These are phyloP conservation scores for Gymnopilus dilepis DNA, from an alignment of 768 basidiomycete genomes.

Conservation along the genomic window DNA sequence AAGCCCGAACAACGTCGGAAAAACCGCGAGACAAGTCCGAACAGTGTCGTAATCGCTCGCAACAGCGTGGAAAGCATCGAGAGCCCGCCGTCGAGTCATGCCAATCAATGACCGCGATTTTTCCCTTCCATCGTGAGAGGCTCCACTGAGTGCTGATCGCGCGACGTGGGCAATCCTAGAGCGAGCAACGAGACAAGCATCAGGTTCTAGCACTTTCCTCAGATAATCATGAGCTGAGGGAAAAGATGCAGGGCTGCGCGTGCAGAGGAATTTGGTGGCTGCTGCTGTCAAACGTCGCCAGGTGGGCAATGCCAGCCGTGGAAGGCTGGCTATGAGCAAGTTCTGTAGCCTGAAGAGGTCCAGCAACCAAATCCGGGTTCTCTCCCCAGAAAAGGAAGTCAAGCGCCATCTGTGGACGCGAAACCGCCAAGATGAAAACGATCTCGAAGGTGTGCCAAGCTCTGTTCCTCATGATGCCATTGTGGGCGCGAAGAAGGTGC, in stretches of 20 bases:
- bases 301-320: too few species aligned
- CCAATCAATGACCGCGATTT: neutral
- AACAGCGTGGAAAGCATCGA: slow-evolving; percentile 2
- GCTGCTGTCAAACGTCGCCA: too few species aligned
- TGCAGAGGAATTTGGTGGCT: too few species aligned
- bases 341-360: too few species aligned
- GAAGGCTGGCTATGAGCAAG: too few species aligned
- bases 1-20: neutral
- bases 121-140: slow-evolving; percentile 6
- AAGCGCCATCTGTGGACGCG: neutral
- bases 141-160: neutral
- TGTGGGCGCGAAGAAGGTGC: neutral
- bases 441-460: neutral
- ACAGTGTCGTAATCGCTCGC: neutral
- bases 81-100: slow-evolving; percentile 2
- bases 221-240: neutral
- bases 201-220: neutral
- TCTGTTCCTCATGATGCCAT: neutral
- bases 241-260: neutral
- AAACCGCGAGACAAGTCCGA: neutral
- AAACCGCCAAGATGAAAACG: neutral
- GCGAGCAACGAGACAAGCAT: neutral
- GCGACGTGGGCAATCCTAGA: neutral
- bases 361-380: neutral
- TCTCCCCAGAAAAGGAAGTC: neutral